Percentiles rank a stretch among this genome's conserved stretches.
These are phyloP conservation scores for Alliaria petiolata DNA, from an alignment of 345 rosid genomes.

Conservation along the genomic window DNA sequence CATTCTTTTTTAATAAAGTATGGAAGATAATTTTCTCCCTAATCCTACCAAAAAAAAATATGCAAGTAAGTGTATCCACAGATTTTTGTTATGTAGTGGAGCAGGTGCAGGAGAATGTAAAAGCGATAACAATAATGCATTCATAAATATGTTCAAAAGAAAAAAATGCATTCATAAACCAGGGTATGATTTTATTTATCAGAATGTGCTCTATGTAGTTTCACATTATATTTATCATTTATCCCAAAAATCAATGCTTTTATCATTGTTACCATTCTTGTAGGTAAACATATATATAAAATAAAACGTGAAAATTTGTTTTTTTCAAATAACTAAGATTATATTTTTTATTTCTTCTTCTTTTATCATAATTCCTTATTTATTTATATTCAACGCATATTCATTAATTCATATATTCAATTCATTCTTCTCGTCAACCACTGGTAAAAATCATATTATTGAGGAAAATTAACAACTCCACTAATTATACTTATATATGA, in stretches of 20 bases:
- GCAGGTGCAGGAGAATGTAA: constrained; percentile 17
- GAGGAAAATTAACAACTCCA: constrained; percentile 23
- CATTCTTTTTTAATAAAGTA: no score
- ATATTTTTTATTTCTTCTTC: neutral
- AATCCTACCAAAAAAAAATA: no score
- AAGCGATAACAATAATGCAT: no score
- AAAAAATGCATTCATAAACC: no score
- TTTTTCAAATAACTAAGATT: neutral
- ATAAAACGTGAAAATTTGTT: neutral
- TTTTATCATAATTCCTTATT: neutral
- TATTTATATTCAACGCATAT: neutral
- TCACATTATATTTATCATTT: no score
- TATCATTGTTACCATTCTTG: no score
- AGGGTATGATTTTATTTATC: no score
- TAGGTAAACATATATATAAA: no score
- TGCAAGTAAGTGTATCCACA: neutral
- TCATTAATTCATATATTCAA: neutral
- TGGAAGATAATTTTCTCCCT: no score
- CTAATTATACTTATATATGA: neutral
- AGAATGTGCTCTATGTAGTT: neutral
- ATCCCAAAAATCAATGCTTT: no score
- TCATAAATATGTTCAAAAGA: no score
- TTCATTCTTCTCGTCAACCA: neutral
- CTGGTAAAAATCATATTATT: neutral
- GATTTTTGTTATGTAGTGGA: constrained; percentile 29